Conservation (phyloP, 257 asterid genomes). For the Solanum appendiculatum region DNA sequence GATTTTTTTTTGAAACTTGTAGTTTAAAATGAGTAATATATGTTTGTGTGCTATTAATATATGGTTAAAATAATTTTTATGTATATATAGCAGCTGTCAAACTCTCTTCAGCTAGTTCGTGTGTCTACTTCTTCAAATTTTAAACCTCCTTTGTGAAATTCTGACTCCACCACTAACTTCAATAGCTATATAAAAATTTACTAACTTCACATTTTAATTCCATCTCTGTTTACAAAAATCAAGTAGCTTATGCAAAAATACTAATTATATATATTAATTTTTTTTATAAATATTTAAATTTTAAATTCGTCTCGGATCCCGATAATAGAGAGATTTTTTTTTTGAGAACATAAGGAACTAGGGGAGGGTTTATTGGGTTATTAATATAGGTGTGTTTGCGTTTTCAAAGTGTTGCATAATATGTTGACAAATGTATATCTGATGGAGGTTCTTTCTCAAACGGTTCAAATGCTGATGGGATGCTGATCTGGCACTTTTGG, state of each 20-base stretch:
- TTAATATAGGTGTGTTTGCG: neutral
- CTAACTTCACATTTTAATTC: too few relatives aligned
- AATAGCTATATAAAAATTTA: too few relatives aligned
- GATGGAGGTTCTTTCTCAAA: neutral
- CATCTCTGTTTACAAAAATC: too few relatives aligned
- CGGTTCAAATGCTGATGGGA: neutral
- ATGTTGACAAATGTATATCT: neutral
- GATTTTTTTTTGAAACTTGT: too few relatives aligned
- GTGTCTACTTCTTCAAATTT: too few relatives aligned
- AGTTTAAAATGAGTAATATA: too few relatives aligned
- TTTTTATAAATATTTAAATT: neutral
- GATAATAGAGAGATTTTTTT: neutral
- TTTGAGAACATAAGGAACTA: neutral
- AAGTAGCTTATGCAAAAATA: too few relatives aligned
- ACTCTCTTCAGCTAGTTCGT: fast-evolving
- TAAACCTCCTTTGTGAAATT: too few relatives aligned
- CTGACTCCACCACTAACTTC: neutral
- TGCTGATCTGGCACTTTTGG: neutral
- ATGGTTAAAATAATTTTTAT: too few relatives aligned
- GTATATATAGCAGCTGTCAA: too few relatives aligned
- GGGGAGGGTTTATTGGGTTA: neutral
- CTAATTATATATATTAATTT: too few relatives aligned
- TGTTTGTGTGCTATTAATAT: too few relatives aligned
- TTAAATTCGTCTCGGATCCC: neutral
- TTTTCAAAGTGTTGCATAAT: neutral